These are phyloP conservation scores for Cytauxzoon felis DNA, from an alignment of 169 alveolate genomes.

Conservation along the genomic window DNA sequence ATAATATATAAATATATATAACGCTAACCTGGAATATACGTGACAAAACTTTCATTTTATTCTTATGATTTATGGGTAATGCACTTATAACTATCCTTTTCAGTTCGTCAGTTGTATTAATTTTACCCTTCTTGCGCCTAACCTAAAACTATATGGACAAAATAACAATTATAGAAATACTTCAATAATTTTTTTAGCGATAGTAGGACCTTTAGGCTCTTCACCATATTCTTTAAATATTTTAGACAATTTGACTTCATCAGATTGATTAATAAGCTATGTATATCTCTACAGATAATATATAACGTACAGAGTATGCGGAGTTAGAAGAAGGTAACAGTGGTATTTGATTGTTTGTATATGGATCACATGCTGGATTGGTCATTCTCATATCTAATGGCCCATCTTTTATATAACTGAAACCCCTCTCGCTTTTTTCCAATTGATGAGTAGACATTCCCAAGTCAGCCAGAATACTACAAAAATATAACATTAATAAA, in stretches of 20 bases:
- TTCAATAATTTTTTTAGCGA: conserved; percentile 46
- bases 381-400: conserved; percentile 76
- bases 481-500: neutral
- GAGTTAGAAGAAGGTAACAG: conserved; percentile 18
- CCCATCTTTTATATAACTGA: conserved; percentile 67
- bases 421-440: conserved; percentile 63
- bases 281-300: neutral
- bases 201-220: conserved; percentile 46
- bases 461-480: conserved; percentile 66
- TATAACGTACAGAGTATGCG: conserved; percentile 30
- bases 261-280: conserved; percentile 33
- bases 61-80: conserved; percentile 50
- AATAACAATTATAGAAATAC: neutral
- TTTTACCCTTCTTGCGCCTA: conserved; percentile 19
- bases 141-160: neutral
- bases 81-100: conserved; percentile 53
- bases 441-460: conserved; percentile 74
- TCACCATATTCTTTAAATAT: conserved; percentile 48
- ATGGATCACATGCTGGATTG: conserved; percentile 63
- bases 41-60: conserved; percentile 65
- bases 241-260: conserved; percentile 22
- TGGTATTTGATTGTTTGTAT: neutral
- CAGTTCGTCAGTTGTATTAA: conserved; percentile 63
- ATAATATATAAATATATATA: neutral
- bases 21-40: conserved; percentile 58